Conservation (phyloP, 805 yeast species). For the Suhomyces vadensis region DNA sequence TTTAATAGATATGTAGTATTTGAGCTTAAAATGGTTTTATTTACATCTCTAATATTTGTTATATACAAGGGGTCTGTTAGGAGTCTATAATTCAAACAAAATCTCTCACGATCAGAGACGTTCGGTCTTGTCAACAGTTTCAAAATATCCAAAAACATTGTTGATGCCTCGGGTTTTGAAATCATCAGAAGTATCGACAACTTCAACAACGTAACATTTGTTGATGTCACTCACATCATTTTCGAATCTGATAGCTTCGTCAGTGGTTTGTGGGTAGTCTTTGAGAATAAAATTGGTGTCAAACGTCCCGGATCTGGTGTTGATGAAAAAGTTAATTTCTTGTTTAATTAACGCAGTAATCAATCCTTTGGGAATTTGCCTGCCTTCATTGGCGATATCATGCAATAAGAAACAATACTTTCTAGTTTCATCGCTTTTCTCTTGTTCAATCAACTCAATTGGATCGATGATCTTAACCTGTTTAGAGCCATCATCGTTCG, state of each 20-base stretch:
- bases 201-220: conserved; percentile 37
- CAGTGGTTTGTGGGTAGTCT: conserved; percentile 61
- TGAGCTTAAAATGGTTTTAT: neutral
- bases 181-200: conserved; percentile 16
- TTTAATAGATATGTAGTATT: neutral
- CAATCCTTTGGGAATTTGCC: conserved; percentile 45
- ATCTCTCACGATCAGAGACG: too few species aligned
- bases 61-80: conserved; percentile 3
- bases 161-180: conserved; percentile 29
- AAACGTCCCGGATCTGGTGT: conserved; percentile 39
- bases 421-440: conserved; percentile 44
- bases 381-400: conserved; percentile 33
- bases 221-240: conserved; percentile 59
- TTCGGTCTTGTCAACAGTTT: conserved; percentile 57
- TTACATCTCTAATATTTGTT: neutral
- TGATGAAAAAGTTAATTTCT: conserved; percentile 34
- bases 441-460: conserved; percentile 45
- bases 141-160: conserved; percentile 64
- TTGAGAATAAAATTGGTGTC: conserved; percentile 51
- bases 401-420: conserved; percentile 55
- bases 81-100: too few species aligned
- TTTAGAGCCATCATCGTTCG: conserved; percentile 8
- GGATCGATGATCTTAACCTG: conserved; percentile 52
- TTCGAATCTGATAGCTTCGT: conserved; percentile 72
- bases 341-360: conserved; percentile 51